Evolutionary conservation across 768 basidiomycete genomes (phyloP).

Genomic region (Lentinula sp.): DNA sequence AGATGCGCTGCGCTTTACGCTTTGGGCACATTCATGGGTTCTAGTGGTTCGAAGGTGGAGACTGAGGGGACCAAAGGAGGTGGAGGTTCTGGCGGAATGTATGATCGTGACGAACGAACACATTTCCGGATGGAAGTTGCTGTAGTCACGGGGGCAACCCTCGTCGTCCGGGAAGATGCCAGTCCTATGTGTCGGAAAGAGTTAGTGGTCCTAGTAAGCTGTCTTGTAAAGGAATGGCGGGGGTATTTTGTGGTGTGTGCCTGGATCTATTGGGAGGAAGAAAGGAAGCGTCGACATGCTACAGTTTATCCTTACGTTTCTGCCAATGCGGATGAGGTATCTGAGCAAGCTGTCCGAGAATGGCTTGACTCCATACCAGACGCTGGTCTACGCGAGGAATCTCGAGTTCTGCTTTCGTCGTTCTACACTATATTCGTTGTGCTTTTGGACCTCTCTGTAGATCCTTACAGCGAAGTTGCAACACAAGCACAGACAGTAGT

Average conservation of each 20-base stretch:
- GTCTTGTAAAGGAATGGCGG: slow-evolving; percentile 92
- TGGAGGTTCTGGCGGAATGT: slow-evolving; percentile 79
- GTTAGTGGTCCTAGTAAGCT: slow-evolving; percentile 84
- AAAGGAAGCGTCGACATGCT: slow-evolving; percentile 53
- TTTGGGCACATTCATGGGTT: slow-evolving; percentile 89
- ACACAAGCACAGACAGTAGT: slow-evolving; percentile 85
- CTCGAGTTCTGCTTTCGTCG: slow-evolving; percentile 78
- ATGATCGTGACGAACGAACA: slow-evolving; percentile 68
- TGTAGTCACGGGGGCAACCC: slow-evolving; percentile 81
- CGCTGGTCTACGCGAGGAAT: slow-evolving; percentile 65
- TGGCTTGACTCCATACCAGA: slow-evolving; percentile 72
- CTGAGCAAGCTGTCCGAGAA: slow-evolving; percentile 63
- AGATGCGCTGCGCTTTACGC: slow-evolving; percentile 88
- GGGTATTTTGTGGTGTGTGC: slow-evolving; percentile 93
- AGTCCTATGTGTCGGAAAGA: slow-evolving; percentile 97
- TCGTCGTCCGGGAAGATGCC: slow-evolving; percentile 89
- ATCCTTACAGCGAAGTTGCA: slow-evolving; percentile 91
- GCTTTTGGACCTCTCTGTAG: slow-evolving; percentile 85
- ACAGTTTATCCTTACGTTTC: slow-evolving; percentile 24
- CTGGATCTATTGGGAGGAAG: slow-evolving; percentile 95
- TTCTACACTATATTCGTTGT: slow-evolving; percentile 91
- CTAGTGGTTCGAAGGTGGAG: slow-evolving; percentile 57
- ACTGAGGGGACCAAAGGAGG: slow-evolving; percentile 66
- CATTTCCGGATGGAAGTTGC: slow-evolving; percentile 90
- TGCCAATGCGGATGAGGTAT: slow-evolving; percentile 63